A percentile compares a stretch with the other conserved stretches of the same genome.
phyloP scores from a whole-genome alignment of 140 eudicot genomes.

The Oenanthe javanica region DNA sequence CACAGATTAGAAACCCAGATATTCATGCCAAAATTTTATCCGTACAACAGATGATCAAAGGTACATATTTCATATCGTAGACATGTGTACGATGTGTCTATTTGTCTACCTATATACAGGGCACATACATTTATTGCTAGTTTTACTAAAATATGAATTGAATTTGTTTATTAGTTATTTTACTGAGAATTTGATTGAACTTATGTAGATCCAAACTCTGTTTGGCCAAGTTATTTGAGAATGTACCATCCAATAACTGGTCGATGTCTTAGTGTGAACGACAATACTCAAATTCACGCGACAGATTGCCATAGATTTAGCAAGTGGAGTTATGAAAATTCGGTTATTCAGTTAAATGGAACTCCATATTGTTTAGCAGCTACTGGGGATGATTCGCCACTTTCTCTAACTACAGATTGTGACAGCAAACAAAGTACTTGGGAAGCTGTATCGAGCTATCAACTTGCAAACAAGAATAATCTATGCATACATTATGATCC shows the following conservation, averaged over 20 bases:
- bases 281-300: slow-evolving; percentile 15
- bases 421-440: slow-evolving; percentile 25
- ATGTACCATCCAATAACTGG: slow-evolving; percentile 49
- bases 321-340: slow-evolving; percentile 29
- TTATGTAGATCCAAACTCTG: slow-evolving; percentile 28
- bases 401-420: slow-evolving; percentile 31
- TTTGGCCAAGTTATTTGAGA: slow-evolving; percentile 18
- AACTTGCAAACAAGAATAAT: slow-evolving; percentile 27
- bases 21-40: slow-evolving; percentile 18
- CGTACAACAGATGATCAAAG: slow-evolving; percentile 32
- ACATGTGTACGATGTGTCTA: neutral
- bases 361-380: slow-evolving; percentile 31
- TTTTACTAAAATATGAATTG: neutral
- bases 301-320: slow-evolving; percentile 29
- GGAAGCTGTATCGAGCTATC: slow-evolving; percentile 31
- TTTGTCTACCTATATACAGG: neutral
- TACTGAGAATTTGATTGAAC: neutral
- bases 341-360: slow-evolving; percentile 27
- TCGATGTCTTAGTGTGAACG: slow-evolving; percentile 21
- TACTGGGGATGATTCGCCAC: slow-evolving; percentile 41
- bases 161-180: neutral
- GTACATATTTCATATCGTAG: slow-evolving; percentile 7
- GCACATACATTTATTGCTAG: neutral
- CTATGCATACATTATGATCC: slow-evolving; percentile 43
- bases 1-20: slow-evolving; percentile 24